Evolutionary conservation across 345 rosid genomes (phyloP).

Genomic region (Salix suchowensis): DNA sequence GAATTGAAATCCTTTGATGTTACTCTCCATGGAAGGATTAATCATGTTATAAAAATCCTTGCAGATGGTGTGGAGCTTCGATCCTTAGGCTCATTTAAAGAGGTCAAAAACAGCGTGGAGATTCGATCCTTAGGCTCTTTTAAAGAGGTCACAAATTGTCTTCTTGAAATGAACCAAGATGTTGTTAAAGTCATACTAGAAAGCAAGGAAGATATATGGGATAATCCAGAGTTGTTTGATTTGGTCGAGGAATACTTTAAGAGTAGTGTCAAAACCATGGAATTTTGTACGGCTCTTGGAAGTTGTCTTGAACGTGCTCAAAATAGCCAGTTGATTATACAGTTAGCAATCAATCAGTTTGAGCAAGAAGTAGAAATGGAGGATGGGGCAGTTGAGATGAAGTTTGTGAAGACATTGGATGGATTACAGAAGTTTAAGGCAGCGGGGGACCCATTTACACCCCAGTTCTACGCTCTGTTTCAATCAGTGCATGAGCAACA

Average conservation of each 20-base stretch:
- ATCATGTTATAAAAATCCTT: slow-evolving; percentile 48
- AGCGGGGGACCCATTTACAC: slow-evolving; percentile 64
- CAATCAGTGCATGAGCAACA: slow-evolving; percentile 51
- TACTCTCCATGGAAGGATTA: slow-evolving; percentile 56
- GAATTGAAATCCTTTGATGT: slow-evolving; percentile 62
- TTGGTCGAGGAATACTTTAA: slow-evolving; percentile 71
- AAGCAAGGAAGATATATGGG: slow-evolving; percentile 69
- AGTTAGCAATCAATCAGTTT: slow-evolving; percentile 54
- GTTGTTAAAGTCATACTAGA: slow-evolving; percentile 31
- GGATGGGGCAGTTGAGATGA: slow-evolving; percentile 30
- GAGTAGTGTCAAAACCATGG: slow-evolving; percentile 55
- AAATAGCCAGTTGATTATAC: slow-evolving; percentile 59
- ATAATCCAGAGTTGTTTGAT: slow-evolving; percentile 48
- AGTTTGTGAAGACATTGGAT: slow-evolving; percentile 54
- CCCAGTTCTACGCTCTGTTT: slow-evolving; percentile 55
- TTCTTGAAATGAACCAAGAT: too few species aligned
- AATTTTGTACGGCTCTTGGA: slow-evolving; percentile 72
- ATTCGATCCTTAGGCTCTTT: too few species aligned
- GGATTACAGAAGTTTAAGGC: slow-evolving; percentile 60
- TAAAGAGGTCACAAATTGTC: too few species aligned
- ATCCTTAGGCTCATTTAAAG: slow-evolving; percentile 67
- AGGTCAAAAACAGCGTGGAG: slow-evolving; percentile 33
- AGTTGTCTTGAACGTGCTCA: slow-evolving; percentile 59
- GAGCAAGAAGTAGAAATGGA: slow-evolving; percentile 45
- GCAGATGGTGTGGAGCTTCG: slow-evolving; percentile 47